Evolutionary conservation across 78 protist genomes (phyloP), one percentile per base, ranked within the genome.

Genomic region (Neovahlkampfia damariscottae): DNA sequence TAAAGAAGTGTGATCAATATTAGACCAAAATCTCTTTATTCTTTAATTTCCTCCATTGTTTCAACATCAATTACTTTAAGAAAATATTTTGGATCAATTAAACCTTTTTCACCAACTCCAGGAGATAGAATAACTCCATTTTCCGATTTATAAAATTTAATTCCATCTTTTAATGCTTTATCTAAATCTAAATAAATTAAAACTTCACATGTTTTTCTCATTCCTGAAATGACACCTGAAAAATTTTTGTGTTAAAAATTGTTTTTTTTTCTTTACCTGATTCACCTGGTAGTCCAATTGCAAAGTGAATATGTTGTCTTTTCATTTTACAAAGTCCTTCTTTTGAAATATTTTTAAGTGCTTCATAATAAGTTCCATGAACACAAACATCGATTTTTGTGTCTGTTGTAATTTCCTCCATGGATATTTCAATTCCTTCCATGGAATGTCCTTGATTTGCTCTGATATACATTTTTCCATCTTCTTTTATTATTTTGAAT

Each of bases 361-460:
- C 31, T 19, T 2, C 3, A 30, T 0, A 0, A 73, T 72, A 40
- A 27, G 90, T 87, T 50, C 90, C 90, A 31, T 86, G 90, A n/a
- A 86, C 89, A 8, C 31, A 79, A 19, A 35, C 50, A 7, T 76
- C 62, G 3, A 0, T 6, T 32, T 1, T 8, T 30, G 81, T 8
- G 8, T 0, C 10, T 2, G 32, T 38, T 6, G 0, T 0, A 32
- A 86, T 0, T 2, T 6, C 34, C 32, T 0, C 34, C 32, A 58
- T n/a, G 2, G 7, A 28, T 8, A 6, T 10, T 2, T 69, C 35
- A 8, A 7, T 67, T 31, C 3, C 83, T 5, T 2, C 1, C 29
- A 70, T 19, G 19, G 90, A 9, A 72, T 86, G 90, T 34, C 90
- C 90, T 50, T 86, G 90, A 30, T 29, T 84, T 9, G 90, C 90